Evolutionary conservation across 805 yeast species (phyloP), one percentile per base, ranked within the genome.

Genomic region (Candida odintsovae): DNA sequence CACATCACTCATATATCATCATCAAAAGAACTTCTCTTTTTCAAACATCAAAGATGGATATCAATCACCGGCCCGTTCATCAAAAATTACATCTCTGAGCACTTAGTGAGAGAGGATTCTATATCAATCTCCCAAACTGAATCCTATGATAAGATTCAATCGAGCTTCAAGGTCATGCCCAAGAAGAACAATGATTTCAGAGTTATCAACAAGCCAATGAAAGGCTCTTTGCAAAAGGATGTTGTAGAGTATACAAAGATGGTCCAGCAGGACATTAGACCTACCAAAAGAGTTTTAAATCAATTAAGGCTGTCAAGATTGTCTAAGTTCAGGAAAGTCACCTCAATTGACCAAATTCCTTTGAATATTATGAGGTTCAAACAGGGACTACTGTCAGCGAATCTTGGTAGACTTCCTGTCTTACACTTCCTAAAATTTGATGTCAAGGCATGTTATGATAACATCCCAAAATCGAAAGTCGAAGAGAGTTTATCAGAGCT

Each of bases 361-460:
- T 42, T 50, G 0, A 50, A 56, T 4, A 50, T 84, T 0, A 48
- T 59, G 7, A 33, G 53, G 0, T 86, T 70, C 54, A 76, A 71
- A 44, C 39, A 44, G 2, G 25, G 28, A 0, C 51, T 71, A 0
- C 7, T 56, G 2, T 26, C 44, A 4, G 45, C 50, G 10, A 44
- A 47, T 36, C 49, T 50, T 16, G 56, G 58, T 0, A 37, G 72
- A 4, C 20, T 33, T n/a, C 78, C 78, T 0, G 42, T 52, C 2
- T 51, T 82, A 0, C 76, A 69, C 56, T 76, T 76, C 15, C 68
- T 85, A 22, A 87, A 86, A 53, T 85, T 88, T 62, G 98, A 90
- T 61, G 79, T 86, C 51, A 73, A 72, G 46, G 73, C 82, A 3
- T 89, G 96, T 46, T 90, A 80, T 61, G 97, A 92, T 56, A 76